Evolutionary conservation across 1,284 basidiomycete species (phyloP).

Genomic region (Rhizopogon hawkerae): DNA sequence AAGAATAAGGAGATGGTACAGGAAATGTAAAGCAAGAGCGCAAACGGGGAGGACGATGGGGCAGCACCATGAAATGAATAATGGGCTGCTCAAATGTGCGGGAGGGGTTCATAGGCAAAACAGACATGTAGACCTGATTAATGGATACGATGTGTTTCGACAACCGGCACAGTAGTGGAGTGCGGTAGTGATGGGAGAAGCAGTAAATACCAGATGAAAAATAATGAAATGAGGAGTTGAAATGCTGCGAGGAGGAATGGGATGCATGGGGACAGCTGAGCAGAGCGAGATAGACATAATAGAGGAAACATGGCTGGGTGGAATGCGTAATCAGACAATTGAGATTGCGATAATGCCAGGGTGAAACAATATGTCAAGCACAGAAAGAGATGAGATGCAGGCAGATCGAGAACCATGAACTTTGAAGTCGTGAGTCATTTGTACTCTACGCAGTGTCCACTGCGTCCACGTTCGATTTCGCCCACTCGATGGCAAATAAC

Average conservation of each 20-base stretch:
- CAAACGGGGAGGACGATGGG: slow-evolving; percentile 16
- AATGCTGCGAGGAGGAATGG: slow-evolving; percentile 13
- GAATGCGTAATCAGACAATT: slow-evolving; percentile 32
- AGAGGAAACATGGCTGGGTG: slow-evolving; percentile 26
- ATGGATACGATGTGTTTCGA: slow-evolving; percentile 31
- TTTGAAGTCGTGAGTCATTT: slow-evolving; percentile 23
- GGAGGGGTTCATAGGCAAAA: slow-evolving; percentile 22
- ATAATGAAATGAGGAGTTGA: slow-evolving; percentile 15
- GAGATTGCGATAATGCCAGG: slow-evolving; percentile 29
- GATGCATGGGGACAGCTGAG: slow-evolving; percentile 28
- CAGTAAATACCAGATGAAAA: slow-evolving; percentile 5
- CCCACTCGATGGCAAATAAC: slow-evolving; percentile 65
- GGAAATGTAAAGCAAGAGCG: slow-evolving; percentile 9
- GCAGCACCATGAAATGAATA: slow-evolving; percentile 17
- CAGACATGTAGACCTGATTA: slow-evolving; percentile 29
- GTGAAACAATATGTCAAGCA: slow-evolving; percentile 32
- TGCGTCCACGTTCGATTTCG: slow-evolving; percentile 31
- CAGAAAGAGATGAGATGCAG: slow-evolving; percentile 25
- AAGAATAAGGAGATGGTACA: slow-evolving; percentile 17
- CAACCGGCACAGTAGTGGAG: slow-evolving; percentile 21
- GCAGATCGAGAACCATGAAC: slow-evolving; percentile 29
- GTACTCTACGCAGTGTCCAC: slow-evolving; percentile 22
- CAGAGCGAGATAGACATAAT: slow-evolving; percentile 29
- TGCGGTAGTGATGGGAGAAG: slow-evolving; percentile 12
- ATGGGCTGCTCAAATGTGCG: slow-evolving; percentile 14